Conservation (phyloP, 2,329 filamentous ascomycete species). For the Exophiala sp. region DNA sequence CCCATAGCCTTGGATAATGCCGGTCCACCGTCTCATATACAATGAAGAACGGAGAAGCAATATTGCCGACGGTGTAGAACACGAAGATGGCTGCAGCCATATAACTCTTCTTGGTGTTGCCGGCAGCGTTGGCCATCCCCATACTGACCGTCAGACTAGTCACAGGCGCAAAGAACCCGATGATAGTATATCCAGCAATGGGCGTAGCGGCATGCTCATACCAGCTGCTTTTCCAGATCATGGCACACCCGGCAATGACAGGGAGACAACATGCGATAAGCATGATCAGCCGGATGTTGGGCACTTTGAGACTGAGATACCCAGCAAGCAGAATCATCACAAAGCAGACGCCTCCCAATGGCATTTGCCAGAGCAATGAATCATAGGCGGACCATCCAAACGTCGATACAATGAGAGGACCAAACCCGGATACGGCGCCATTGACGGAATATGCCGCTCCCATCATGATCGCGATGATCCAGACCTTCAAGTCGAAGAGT, state of each 20-base stretch:
- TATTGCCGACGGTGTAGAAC: slow-evolving; percentile 70
- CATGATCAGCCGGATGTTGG: slow-evolving; percentile 60
- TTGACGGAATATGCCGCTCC: slow-evolving; percentile 64
- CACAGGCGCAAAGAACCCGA: slow-evolving; percentile 66
- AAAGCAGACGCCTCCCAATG: slow-evolving; percentile 63
- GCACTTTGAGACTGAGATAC: slow-evolving; percentile 55
- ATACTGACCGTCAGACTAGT: slow-evolving; percentile 57
- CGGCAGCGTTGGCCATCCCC: slow-evolving; percentile 64
- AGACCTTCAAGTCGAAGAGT: slow-evolving; percentile 55
- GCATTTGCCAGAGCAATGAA: slow-evolving; percentile 68
- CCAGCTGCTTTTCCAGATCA: slow-evolving; percentile 67
- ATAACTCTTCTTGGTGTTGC: slow-evolving; percentile 71
- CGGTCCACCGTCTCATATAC: slow-evolving; percentile 57
- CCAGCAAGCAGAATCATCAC: slow-evolving; percentile 62
- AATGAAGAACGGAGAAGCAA: slow-evolving; percentile 67
- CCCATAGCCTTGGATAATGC: slow-evolving; percentile 68
- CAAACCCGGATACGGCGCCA: slow-evolving; percentile 64
- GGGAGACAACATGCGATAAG: slow-evolving; percentile 63
- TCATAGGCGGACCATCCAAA: slow-evolving; percentile 61
- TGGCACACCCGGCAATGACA: slow-evolving; percentile 65
- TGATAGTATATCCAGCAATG: slow-evolving; percentile 65
- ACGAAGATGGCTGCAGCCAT: slow-evolving; percentile 70
- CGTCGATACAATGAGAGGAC: slow-evolving; percentile 64
- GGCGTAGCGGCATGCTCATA: slow-evolving; percentile 58
- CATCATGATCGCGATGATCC: slow-evolving; percentile 61